A percentile compares a stretch with the other conserved stretches of the same genome.
phyloP scores from a whole-genome alignment of 2,329 filamentous ascomycete species.

The Pyrenophora graminea region DNA sequence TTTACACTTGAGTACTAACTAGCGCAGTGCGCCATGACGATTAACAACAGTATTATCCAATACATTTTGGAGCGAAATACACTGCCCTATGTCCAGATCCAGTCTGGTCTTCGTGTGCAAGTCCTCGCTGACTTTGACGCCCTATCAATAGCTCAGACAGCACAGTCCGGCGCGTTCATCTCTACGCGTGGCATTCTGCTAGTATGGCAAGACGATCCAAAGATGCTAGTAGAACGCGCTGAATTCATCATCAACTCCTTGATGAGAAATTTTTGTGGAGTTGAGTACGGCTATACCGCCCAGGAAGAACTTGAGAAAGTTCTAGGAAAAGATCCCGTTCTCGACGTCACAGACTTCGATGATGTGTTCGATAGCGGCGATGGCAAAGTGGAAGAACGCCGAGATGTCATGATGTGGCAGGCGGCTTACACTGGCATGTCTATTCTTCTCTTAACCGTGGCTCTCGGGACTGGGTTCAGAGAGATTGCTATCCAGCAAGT shows the following conservation, averaged over 20 bases:
- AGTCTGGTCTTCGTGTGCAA: constrained; percentile 63
- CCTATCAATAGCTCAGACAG: constrained; percentile 67
- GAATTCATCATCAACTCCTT: constrained; percentile 75
- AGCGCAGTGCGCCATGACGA: constrained; percentile 66
- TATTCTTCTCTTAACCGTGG: constrained; percentile 56
- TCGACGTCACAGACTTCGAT: constrained; percentile 22
- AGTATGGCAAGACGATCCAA: constrained; percentile 81
- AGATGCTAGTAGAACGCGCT: constrained; percentile 70
- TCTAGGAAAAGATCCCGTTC: constrained; percentile 17
- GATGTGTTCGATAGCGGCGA: constrained; percentile 42
- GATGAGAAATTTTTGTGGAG: constrained; percentile 70
- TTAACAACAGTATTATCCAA: constrained; percentile 67
- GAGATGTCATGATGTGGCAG: constrained; percentile 61
- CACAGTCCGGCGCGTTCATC: constrained; percentile 81
- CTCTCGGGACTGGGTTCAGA: constrained; percentile 62
- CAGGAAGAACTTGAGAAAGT: constrained; percentile 44
- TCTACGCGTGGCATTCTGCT: constrained; percentile 71
- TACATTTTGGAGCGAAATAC: constrained; percentile 57
- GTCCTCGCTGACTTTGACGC: constrained; percentile 62
- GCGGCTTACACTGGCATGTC: constrained; percentile 59
- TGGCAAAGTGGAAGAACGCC: constrained; percentile 35
- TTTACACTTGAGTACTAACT: constrained; percentile 6
- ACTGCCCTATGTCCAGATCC: constrained; percentile 61
- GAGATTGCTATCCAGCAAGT: constrained; percentile 59
- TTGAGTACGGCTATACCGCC: constrained; percentile 50